Percentiles rank a stretch among this genome's conserved stretches.
These are phyloP conservation scores for Penicillium sp. DNA, from an alignment of 2,329 filamentous ascomycete species.

Conservation along the genomic window DNA sequence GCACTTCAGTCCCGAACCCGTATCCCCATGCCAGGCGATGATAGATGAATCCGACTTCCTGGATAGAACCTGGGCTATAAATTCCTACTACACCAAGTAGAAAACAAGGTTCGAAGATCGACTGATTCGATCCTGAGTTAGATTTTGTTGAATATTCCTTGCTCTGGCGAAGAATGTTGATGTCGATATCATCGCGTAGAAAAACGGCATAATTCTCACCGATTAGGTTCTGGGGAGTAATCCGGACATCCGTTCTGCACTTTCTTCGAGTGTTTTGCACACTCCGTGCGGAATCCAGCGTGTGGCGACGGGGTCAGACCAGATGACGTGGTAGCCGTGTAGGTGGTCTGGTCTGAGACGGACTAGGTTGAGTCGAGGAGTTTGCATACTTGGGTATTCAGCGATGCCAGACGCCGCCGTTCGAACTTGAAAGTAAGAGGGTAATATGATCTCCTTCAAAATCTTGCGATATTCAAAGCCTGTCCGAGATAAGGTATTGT, in stretches of 20 bases:
- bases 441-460: no score
- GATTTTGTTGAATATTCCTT: background rate
- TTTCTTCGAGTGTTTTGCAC: constrained; percentile 12
- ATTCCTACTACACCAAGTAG: constrained; percentile 16
- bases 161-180: background rate
- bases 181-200: constrained; percentile 7
- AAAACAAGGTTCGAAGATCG: background rate
- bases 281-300: constrained; percentile 17
- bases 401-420: no score
- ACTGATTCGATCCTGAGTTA: background rate
- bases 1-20: constrained; percentile 17
- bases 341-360: constrained; percentile 11
- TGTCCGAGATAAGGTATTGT: no score
- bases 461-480: no score
- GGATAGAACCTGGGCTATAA: constrained; percentile 6
- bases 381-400: background rate
- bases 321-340: constrained; percentile 15
- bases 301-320: constrained; percentile 18
- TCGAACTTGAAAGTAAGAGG: no score
- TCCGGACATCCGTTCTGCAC: constrained; percentile 15
- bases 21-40: constrained; percentile 15
- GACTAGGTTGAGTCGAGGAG: constrained; percentile 12
- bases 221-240: constrained; percentile 4
- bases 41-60: constrained; percentile 17
- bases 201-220: constrained; percentile 18